Conservation (phyloP, 805 yeast genomes). For the Cyberlindnera americana region DNA sequence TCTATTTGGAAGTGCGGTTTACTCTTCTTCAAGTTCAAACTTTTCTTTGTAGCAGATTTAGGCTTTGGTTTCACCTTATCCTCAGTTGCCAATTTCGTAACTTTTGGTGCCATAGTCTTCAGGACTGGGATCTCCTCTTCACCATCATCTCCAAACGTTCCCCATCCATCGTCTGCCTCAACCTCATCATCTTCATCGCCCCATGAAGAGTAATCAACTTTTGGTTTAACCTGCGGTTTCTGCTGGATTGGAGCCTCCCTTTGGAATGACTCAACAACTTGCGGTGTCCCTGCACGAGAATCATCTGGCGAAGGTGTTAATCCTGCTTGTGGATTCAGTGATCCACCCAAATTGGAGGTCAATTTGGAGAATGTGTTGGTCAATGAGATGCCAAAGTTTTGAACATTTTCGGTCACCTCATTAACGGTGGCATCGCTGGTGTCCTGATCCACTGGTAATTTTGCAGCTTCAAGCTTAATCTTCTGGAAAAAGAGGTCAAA, state of each 20-base stretch:
- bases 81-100: conserved; percentile 21
- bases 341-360: conserved; percentile 24
- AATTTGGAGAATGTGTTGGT: conserved; percentile 19
- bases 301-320: conserved; percentile 15
- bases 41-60: conserved; percentile 17
- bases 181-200: conserved; percentile 12
- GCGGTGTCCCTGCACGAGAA: conserved; percentile 22
- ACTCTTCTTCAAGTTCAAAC: conserved; percentile 26
- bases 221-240: conserved; percentile 3
- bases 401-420: conserved; percentile 24
- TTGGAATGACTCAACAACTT: conserved; percentile 15
- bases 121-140: conserved; percentile 4
- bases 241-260: neutral
- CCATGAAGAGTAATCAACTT: conserved; percentile 11
- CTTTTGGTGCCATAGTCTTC: conserved; percentile 19
- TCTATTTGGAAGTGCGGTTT: conserved; percentile 34
- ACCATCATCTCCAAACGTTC: conserved; percentile 12
- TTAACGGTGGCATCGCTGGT: conserved; percentile 26
- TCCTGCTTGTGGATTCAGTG: conserved; percentile 16
- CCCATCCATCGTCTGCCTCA: conserved; percentile 25
- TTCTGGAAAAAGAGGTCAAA: conserved; percentile 59
- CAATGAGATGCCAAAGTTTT: conserved; percentile 25
- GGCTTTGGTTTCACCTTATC: conserved; percentile 6
- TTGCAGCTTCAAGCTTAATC: conserved; percentile 45
- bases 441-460: conserved; percentile 28